Percentiles rank a stretch among this genome's conserved stretches.
Evolutionary conservation across 768 basidiomycete genomes (phyloP).

Genomic region (Neoboletus brunneissimus): DNA sequence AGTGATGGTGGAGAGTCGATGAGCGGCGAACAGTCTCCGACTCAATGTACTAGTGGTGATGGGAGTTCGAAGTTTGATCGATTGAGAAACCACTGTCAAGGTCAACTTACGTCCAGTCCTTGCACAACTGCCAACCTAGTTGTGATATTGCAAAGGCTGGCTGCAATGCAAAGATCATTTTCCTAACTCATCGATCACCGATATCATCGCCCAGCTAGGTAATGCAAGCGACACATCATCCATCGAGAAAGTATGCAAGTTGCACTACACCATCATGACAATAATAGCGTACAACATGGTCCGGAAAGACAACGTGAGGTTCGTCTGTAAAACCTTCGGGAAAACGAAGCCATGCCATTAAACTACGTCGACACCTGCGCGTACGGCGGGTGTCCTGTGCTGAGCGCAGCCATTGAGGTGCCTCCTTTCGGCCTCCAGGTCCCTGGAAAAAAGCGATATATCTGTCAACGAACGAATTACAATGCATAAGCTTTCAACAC

Average conservation of each 20-base stretch:
- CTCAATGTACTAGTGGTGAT: neutral
- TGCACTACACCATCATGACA: neutral
- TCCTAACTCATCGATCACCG: too few relatives aligned
- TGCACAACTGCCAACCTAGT: too few relatives aligned
- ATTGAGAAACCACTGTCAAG: too few relatives aligned
- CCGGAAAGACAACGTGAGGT: neutral
- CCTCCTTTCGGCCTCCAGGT: constrained; percentile 9
- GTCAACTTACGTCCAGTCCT: too few relatives aligned
- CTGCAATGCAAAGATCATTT: too few relatives aligned
- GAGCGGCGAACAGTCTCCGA: neutral
- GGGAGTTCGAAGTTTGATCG: too few relatives aligned
- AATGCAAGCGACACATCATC: neutral
- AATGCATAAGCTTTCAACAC: neutral
- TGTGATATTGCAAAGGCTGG: too few relatives aligned
- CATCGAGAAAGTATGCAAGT: neutral
- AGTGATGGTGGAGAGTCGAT: neutral
- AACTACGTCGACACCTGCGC: constrained; percentile 1
- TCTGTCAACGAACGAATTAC: neutral
- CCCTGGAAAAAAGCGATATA: constrained; percentile 4
- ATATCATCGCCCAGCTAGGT: neutral
- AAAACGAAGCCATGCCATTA: constrained; percentile 5
- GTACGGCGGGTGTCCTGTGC: neutral
- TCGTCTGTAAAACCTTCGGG: neutral
- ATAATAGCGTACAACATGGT: neutral
- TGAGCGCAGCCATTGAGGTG: constrained; percentile 15